Conservation (phyloP, 352 stramenopile species). For the Globisporangium cystogenes region DNA sequence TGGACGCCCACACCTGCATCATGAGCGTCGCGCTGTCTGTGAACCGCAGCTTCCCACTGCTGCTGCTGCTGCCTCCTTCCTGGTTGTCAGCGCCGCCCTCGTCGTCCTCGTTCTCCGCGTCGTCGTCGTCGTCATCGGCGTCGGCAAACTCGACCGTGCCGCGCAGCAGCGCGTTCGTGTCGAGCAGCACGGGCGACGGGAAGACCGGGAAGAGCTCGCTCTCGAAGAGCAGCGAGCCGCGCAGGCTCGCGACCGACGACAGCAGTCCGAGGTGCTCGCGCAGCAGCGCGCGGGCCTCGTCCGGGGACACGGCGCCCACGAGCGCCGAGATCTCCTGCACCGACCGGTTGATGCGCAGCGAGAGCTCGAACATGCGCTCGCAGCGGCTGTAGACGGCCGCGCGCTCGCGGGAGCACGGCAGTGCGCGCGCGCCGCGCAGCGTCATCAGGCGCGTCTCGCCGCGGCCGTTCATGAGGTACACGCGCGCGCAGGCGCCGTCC, state of each 20-base stretch:
- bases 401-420: constrained; percentile 77
- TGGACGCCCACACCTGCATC: constrained; percentile 84
- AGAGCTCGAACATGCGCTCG: constrained; percentile 85
- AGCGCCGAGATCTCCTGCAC: constrained; percentile 86
- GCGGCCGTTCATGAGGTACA: constrained; percentile 82
- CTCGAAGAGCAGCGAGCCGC: constrained; percentile 78
- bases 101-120: background rate
- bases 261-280: constrained; percentile 85
- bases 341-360: constrained; percentile 80
- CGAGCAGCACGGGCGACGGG: constrained; percentile 67
- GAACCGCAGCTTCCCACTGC: constrained; percentile 20
- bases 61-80: no score
- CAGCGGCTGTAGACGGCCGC: constrained; percentile 79
- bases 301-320: constrained; percentile 74
- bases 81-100: background rate
- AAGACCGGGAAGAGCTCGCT: constrained; percentile 85
- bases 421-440: constrained; percentile 36
- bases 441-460: constrained; percentile 69
- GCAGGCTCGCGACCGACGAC: constrained; percentile 67
- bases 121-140: background rate
- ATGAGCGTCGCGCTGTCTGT: constrained; percentile 65
- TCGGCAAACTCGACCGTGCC: constrained; percentile 54
- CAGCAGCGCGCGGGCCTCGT: constrained; percentile 68
- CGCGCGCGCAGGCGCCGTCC: constrained; percentile 46
- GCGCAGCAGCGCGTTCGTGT: constrained; percentile 69